Evolutionary conservation across 2,329 filamentous ascomycete genomes (phyloP).

Genomic region (Stachybotrys elegans): DNA sequence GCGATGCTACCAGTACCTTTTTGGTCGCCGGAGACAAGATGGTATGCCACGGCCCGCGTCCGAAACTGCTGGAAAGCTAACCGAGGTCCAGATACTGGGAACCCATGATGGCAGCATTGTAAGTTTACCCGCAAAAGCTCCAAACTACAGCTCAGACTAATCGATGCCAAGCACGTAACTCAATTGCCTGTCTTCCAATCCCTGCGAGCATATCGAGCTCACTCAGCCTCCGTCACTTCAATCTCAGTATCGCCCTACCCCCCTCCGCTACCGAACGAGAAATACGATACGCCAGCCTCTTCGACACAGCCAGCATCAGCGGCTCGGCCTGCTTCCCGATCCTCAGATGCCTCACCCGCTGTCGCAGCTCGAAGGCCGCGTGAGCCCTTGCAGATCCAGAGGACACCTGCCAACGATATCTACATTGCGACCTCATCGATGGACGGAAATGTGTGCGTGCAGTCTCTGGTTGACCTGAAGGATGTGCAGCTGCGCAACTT

Average conservation of each 20-base stretch:
- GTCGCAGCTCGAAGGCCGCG: slow-evolving; percentile 46
- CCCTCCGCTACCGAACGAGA: slow-evolving; percentile 41
- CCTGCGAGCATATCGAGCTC: slow-evolving; percentile 83
- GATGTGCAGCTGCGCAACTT: slow-evolving; percentile 93
- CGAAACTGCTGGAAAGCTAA: slow-evolving; percentile 9
- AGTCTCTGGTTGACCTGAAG: slow-evolving; percentile 79
- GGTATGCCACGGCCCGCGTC: slow-evolving; percentile 45
- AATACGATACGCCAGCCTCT: slow-evolving; percentile 35
- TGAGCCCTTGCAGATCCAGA: slow-evolving; percentile 55
- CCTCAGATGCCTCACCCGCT: slow-evolving; percentile 38
- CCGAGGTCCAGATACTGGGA: slow-evolving; percentile 66
- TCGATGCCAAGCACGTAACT: slow-evolving; percentile 90
- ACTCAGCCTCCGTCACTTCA: slow-evolving; percentile 83
- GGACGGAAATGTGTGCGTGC: slow-evolving; percentile 91
- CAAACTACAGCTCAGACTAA: too few species aligned
- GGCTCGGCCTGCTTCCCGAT: slow-evolving; percentile 23
- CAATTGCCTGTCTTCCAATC: slow-evolving; percentile 77
- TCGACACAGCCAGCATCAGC: slow-evolving; percentile 28
- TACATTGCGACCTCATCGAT: slow-evolving; percentile 91
- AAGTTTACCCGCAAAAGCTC: slow-evolving; percentile 40
- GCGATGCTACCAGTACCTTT: slow-evolving; percentile 89
- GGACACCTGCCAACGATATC: slow-evolving; percentile 82
- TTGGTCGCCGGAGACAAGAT: slow-evolving; percentile 93
- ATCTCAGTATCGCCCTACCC: slow-evolving; percentile 88
- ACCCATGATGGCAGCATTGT: slow-evolving; percentile 97